These are phyloP conservation scores for Pseudocercospora eumusae DNA, from an alignment of 2,329 filamentous ascomycete genomes.

Conservation along the genomic window DNA sequence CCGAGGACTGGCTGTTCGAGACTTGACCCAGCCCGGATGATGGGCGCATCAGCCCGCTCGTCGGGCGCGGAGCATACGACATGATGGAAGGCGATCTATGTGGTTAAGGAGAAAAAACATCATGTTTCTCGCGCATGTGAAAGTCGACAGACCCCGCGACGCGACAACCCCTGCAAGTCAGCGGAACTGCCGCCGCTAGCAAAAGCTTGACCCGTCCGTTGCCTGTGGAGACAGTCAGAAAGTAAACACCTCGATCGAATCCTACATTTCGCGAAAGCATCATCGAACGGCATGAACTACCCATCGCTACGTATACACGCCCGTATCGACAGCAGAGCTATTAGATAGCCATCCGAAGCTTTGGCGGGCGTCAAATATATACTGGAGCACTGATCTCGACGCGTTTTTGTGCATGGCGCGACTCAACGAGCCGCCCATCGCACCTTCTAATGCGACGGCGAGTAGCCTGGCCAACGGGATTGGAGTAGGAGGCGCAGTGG, in stretches of 20 bases:
- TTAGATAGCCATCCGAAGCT: neutral
- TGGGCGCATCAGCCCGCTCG: slow-evolving; percentile 51
- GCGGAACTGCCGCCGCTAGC: neutral
- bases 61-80: slow-evolving; percentile 46
- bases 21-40: slow-evolving; percentile 40
- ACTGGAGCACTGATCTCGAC: neutral
- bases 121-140: slow-evolving; percentile 7
- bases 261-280: slow-evolving; percentile 3
- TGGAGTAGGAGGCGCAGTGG: slow-evolving; percentile 23
- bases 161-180: neutral
- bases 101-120: neutral
- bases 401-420: slow-evolving; percentile 63
- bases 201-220: slow-evolving; percentile 14
- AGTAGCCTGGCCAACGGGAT: slow-evolving; percentile 20
- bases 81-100: slow-evolving; percentile 21
- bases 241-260: slow-evolving; percentile 13
- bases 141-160: slow-evolving; percentile 13
- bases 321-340: slow-evolving; percentile 11
- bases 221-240: slow-evolving; percentile 4
- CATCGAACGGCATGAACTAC: slow-evolving; percentile 7
- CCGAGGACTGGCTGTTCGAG: slow-evolving; percentile 59
- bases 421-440: slow-evolving; percentile 70
- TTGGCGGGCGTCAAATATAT: neutral
- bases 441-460: slow-evolving; percentile 44
- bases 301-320: neutral